Percentiles rank a stretch among this genome's conserved stretches.
Conservation (phyloP, 1,284 basidiomycete genomes). For the Neotropicomus parvogracilis region DNA sequence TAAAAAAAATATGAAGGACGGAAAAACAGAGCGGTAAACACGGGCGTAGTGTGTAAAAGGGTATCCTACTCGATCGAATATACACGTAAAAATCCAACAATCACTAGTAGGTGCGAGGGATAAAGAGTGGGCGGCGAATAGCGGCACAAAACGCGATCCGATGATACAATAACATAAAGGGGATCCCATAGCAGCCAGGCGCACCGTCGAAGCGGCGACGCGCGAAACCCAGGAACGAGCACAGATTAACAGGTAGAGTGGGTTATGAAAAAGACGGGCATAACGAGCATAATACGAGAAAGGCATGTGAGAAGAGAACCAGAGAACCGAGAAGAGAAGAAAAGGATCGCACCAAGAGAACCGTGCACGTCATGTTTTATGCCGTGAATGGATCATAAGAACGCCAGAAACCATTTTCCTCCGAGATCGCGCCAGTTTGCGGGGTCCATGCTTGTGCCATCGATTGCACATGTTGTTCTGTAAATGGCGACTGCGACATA, state of each 20-base stretch:
- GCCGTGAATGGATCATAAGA: slow-evolving; percentile 27
- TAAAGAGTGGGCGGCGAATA: no score
- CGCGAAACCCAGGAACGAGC: slow-evolving; percentile 7
- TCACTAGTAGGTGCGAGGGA: no score
- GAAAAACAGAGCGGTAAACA: no score
- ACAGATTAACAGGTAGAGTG: slow-evolving; percentile 3
- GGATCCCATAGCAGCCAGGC: slow-evolving; percentile 1
- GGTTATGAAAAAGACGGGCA: background rate
- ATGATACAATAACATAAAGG: slow-evolving; percentile 16
- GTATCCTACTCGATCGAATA: no score
- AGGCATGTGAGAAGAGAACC: background rate
- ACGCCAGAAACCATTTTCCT: slow-evolving; percentile 24
- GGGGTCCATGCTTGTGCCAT: slow-evolving; percentile 20
- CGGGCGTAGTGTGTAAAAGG: no score
- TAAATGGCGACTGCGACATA: slow-evolving; percentile 20
- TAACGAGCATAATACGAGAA: background rate
- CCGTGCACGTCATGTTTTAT: slow-evolving; percentile 11
- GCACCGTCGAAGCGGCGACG: background rate
- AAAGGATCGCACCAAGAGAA: background rate
- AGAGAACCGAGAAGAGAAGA: background rate
- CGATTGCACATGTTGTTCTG: slow-evolving; percentile 17
- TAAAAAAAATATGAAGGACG: no score
- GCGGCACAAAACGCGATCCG: background rate
- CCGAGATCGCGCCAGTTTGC: slow-evolving; percentile 18
- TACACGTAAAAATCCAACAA: no score